Base-by-base conservation (phyloP, 371 early-diverging fungal species). In the Haplosporangium sp. region DNA sequence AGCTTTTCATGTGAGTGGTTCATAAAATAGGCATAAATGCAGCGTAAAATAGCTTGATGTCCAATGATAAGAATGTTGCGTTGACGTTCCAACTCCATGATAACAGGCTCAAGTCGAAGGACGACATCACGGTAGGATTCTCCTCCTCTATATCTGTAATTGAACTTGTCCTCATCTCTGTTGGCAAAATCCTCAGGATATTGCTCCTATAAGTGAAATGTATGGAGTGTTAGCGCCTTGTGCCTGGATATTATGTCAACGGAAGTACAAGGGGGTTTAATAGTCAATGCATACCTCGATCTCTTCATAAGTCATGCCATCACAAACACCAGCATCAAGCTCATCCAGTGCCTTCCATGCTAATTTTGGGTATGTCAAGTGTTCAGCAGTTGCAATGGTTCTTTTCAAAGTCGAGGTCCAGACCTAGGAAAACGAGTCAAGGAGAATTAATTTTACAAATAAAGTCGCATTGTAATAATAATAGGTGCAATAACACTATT, bases 331-430 rank as follows among this genome's bases (percentile, higher is more conserved):
- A 8, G 97, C 94, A 77, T 98, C 95, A 47, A 99, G 85, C 84
- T 99, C 99, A 85, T 99, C 99, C 78, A 99, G 83, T 38, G 96
- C 96, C 83, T 98, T 98, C 96, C 97, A 97, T 76, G 92, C 93
- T 65, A 96, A 84, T 71, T 97, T 96, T 58, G 96, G 95, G 85
- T 94, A 93, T 1, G 87, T 85, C 52, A 99, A 74, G 19, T 92
- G 78, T 1, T 86, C 85, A 17, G 93, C 95, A 2, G 99, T 98
- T 62, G 97, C 94, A 68, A 94, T 93, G 0, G 99, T 96, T 68
- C 99, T 89, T 72, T 89, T 90, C 83, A 98, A 84, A 6, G 99
- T 97, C 15, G 96, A 96, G 1, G 98, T 99, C 98, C 98, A 99
- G 6, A 99, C 89, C 67, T 84, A 59, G 6, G 39, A 19, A 34